phyloP scores from a whole-genome alignment of 225 moss, liverwort and hornwort genomes.

The Polytrichum commune region DNA sequence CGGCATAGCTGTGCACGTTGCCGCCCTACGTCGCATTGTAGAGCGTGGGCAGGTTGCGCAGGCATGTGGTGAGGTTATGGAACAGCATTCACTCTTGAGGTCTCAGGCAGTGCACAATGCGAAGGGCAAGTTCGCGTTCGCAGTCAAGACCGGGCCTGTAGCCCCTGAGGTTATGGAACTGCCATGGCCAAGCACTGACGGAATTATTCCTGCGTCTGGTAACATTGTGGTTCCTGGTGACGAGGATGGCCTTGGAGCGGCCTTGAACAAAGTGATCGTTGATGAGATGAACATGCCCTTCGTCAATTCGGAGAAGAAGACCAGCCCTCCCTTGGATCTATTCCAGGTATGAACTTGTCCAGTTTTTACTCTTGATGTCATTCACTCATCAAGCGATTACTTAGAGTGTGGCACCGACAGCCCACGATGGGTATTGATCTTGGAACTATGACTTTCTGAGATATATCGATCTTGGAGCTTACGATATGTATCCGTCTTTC shows the following conservation, averaged over 20 bases:
- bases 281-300: constrained; percentile 74
- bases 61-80: constrained; percentile 60
- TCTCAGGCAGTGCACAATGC: constrained; percentile 48
- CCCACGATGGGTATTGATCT: too few species aligned
- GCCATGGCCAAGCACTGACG: constrained; percentile 53
- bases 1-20: constrained; percentile 57
- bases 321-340: constrained; percentile 49
- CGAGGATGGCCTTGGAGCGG: constrained; percentile 51
- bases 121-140: constrained; percentile 62
- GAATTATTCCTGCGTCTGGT: constrained; percentile 3
- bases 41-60: constrained; percentile 39
- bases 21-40: constrained; percentile 58
- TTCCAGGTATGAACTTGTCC: constrained; percentile 27
- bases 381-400: too few species aligned
- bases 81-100: constrained; percentile 55
- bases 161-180: constrained; percentile 36
- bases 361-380: neutral
- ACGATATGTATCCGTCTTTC: too few species aligned
- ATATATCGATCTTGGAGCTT: too few species aligned
- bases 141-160: constrained; percentile 11
- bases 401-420: too few species aligned
- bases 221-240: constrained; percentile 46
- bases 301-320: constrained; percentile 38
- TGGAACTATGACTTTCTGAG: too few species aligned
- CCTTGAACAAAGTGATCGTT: constrained; percentile 42